Evolutionary conservation across 1,284 basidiomycete genomes (phyloP).

Genomic region (Cutaneotrichosporon dermatis): DNA sequence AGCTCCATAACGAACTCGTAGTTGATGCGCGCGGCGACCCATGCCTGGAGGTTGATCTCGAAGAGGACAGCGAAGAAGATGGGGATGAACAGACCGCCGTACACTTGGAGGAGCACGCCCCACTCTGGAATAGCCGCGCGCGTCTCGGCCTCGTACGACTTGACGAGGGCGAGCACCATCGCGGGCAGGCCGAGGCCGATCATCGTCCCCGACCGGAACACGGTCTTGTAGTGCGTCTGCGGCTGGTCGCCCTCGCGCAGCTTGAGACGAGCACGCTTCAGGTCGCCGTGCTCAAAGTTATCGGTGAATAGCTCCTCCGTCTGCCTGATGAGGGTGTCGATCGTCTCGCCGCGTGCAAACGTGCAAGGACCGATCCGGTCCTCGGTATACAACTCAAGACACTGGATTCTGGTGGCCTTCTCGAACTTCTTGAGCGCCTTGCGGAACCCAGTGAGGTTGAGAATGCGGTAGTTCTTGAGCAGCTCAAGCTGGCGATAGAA

Average conservation of each 20-base stretch:
- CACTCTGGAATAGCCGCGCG: conserved; percentile 63
- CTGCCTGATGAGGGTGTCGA: conserved; percentile 66
- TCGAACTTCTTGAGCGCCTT: conserved; percentile 93
- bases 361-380: conserved; percentile 59
- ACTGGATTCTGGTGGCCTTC: conserved; percentile 62
- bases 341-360: conserved; percentile 54
- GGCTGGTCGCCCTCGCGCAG: conserved; percentile 59
- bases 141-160: conserved; percentile 59
- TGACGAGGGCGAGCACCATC: conserved; percentile 62
- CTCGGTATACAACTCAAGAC: conserved; percentile 67
- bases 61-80: conserved; percentile 73
- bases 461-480: conserved; percentile 76
- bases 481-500: conserved; percentile 75
- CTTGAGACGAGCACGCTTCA: conserved; percentile 67
- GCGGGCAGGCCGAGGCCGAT: conserved; percentile 78
- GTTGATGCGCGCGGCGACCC: conserved; percentile 73
- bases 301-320: conserved; percentile 68
- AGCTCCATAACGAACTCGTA: conserved; percentile 90
- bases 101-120: conserved; percentile 73
- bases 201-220: conserved; percentile 68
- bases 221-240: conserved; percentile 70
- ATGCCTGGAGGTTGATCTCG: conserved; percentile 73
- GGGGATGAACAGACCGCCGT: conserved; percentile 70
- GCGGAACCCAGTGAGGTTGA: conserved; percentile 84
- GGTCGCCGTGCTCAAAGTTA: conserved; percentile 76